Evolutionary conservation across 2,329 filamentous ascomycete species (phyloP).

Genomic region (Didymella glomerata): DNA sequence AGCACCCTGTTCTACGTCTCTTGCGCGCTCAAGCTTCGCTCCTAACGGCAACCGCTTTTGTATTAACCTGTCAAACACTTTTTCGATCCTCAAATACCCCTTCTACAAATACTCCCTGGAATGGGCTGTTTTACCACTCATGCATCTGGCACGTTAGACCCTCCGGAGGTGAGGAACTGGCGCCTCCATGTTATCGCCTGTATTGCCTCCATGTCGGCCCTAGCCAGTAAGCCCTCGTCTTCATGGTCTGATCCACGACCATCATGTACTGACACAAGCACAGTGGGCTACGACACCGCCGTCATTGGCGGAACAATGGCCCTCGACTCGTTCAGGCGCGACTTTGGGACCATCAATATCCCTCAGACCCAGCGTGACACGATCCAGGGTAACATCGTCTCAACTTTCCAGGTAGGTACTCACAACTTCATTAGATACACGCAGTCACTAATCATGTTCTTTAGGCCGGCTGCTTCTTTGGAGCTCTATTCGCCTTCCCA

Average conservation of each 20-base stretch:
- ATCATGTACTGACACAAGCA: background rate
- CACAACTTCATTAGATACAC: no score
- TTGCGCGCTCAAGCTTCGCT: constrained; percentile 17
- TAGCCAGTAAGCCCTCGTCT: constrained; percentile 41
- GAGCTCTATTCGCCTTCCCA: constrained; percentile 54
- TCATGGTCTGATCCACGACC: background rate
- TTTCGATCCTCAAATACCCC: constrained; percentile 1
- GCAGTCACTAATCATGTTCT: background rate
- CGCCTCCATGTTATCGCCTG: constrained; percentile 47
- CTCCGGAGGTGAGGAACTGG: constrained; percentile 49
- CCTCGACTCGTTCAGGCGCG: constrained; percentile 50
- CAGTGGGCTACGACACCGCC: constrained; percentile 48
- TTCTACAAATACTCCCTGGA: constrained; percentile 20
- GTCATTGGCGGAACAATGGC: constrained; percentile 55
- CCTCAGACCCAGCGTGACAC: constrained; percentile 46
- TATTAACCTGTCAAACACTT: background rate
- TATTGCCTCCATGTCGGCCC: constrained; percentile 50
- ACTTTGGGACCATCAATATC: constrained; percentile 45
- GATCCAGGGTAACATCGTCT: constrained; percentile 52
- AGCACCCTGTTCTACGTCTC: constrained; percentile 2
- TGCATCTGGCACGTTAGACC: constrained; percentile 46
- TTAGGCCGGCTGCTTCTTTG: constrained; percentile 50
- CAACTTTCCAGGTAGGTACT: constrained; percentile 45
- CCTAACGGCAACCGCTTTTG: constrained; percentile 12
- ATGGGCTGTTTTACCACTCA: constrained; percentile 44